Evolutionary conservation across 305 asterid genomes (phyloP).

Genomic region (Plantago coronopus): DNA sequence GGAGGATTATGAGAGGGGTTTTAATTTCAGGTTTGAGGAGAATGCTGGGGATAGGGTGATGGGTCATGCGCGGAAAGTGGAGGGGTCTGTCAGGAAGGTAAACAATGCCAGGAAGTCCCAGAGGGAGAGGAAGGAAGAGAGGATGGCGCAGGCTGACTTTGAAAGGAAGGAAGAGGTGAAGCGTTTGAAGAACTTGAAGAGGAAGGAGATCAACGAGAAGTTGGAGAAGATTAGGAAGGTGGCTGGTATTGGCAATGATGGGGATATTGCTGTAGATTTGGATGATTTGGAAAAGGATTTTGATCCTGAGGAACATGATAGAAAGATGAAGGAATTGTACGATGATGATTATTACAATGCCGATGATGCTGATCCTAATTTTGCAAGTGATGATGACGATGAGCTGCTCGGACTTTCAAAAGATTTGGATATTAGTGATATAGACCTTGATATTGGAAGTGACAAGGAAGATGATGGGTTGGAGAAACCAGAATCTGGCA

Average conservation of each 20-base stretch:
- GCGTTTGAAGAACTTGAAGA: slow-evolving; percentile 80
- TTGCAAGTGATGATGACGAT: slow-evolving; percentile 61
- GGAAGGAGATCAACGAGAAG: slow-evolving; percentile 77
- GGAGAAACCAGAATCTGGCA: too few species aligned
- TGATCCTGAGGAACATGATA: slow-evolving; percentile 71
- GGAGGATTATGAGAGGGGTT: slow-evolving; percentile 79
- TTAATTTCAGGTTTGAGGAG: slow-evolving; percentile 78
- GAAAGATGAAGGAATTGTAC: slow-evolving; percentile 68
- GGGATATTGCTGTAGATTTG: slow-evolving; percentile 39
- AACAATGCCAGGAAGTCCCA: slow-evolving; percentile 63
- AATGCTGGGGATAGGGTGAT: slow-evolving; percentile 75
- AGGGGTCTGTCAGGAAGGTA: slow-evolving; percentile 89
- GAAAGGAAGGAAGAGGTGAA: slow-evolving; percentile 78
- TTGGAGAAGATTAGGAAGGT: slow-evolving; percentile 71
- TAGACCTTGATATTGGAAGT: too few species aligned
- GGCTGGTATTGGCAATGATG: slow-evolving; percentile 66
- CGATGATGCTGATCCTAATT: slow-evolving; percentile 56
- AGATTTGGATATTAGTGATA: too few species aligned
- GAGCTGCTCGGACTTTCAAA: slow-evolving; percentile 74
- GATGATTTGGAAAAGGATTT: slow-evolving; percentile 80
- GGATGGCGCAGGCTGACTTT: slow-evolving; percentile 55
- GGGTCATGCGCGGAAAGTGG: slow-evolving; percentile 73
- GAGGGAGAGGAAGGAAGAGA: slow-evolving; percentile 87
- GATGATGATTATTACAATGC: slow-evolving; percentile 59
- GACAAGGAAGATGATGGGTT: slow-evolving; percentile 40